These are phyloP conservation scores for Ogataea zsoltii DNA, from an alignment of 805 yeast genomes.

Conservation along the genomic window DNA sequence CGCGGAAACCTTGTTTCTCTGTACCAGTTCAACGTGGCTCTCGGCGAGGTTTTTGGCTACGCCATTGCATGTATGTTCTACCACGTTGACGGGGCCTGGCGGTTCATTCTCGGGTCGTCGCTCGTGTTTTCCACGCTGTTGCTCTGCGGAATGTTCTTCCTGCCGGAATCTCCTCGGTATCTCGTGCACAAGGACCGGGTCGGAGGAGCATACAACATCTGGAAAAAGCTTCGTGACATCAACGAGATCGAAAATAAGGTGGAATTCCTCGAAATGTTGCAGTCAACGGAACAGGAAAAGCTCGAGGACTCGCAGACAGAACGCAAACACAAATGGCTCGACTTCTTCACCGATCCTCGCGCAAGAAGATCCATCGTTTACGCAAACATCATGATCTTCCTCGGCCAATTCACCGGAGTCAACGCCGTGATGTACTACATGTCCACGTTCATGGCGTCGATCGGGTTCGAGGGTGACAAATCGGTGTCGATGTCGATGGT, in stretches of 20 bases:
- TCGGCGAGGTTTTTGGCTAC: slow-evolving; percentile 66
- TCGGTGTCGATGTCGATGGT: slow-evolving; percentile 68
- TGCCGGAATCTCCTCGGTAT: slow-evolving; percentile 66
- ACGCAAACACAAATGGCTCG: slow-evolving; percentile 44
- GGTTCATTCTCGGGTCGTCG: slow-evolving; percentile 66
- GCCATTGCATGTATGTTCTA: slow-evolving; percentile 64
- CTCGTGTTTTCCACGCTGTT: slow-evolving; percentile 55
- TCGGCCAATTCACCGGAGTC: slow-evolving; percentile 69
- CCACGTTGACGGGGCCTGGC: slow-evolving; percentile 58
- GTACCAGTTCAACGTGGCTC: slow-evolving; percentile 64
- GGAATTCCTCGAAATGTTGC: slow-evolving; percentile 60
- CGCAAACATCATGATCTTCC: slow-evolving; percentile 55
- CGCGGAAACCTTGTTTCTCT: slow-evolving; percentile 63
- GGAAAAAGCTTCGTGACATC: slow-evolving; percentile 57
- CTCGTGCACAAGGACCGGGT: slow-evolving; percentile 47
- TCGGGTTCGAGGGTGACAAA: slow-evolving; percentile 53
- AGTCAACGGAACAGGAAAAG: slow-evolving; percentile 46
- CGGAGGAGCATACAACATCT: slow-evolving; percentile 55
- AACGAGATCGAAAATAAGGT: slow-evolving; percentile 42
- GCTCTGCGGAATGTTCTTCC: slow-evolving; percentile 50
- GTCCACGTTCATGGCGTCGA: slow-evolving; percentile 54
- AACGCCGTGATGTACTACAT: slow-evolving; percentile 67
- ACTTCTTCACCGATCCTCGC: slow-evolving; percentile 55
- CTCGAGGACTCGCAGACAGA: slow-evolving; percentile 34
- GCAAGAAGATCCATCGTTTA: slow-evolving; percentile 62